Percentiles rank a stretch among this genome's conserved stretches.
phyloP scores from a whole-genome alignment of 805 yeast species.

The Cyberlindnera galapagoensis region DNA sequence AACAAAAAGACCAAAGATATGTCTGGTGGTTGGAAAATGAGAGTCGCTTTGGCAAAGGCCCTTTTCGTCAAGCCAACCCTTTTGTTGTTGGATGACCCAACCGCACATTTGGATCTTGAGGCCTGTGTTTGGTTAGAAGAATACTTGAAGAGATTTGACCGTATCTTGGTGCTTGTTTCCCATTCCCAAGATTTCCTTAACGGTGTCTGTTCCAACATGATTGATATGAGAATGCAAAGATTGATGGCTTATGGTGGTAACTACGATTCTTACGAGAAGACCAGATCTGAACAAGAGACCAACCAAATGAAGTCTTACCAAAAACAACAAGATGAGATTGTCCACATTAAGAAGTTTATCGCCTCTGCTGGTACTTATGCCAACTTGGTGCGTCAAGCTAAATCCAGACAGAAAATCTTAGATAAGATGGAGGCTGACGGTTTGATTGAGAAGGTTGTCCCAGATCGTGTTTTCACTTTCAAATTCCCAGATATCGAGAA shows the following conservation, averaged over 20 bases:
- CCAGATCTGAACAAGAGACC: slow-evolving; percentile 88
- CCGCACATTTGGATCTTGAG: slow-evolving; percentile 98
- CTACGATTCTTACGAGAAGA: slow-evolving; percentile 94
- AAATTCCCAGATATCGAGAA: slow-evolving; percentile 93
- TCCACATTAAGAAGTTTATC: slow-evolving; percentile 95
- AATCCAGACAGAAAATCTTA: slow-evolving; percentile 97
- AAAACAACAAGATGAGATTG: slow-evolving; percentile 98
- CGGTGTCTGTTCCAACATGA: slow-evolving; percentile 97
- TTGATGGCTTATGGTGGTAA: slow-evolving; percentile 90
- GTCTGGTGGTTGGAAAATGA: slow-evolving; percentile 99
- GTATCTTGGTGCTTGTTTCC: slow-evolving; percentile 88
- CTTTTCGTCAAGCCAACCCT: slow-evolving; percentile 96
- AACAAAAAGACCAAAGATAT: slow-evolving; percentile 93
- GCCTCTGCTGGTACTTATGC: slow-evolving; percentile 99
- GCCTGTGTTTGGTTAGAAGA: slow-evolving; percentile 99
- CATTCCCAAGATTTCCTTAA: slow-evolving; percentile 99
- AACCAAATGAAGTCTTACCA: slow-evolving; percentile 96
- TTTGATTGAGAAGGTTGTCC: slow-evolving; percentile 83
- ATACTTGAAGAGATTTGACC: slow-evolving; percentile 89
- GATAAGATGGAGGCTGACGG: slow-evolving; percentile 99
- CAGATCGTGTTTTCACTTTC: slow-evolving; percentile 91
- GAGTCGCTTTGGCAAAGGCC: slow-evolving; percentile 97
- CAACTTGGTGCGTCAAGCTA: slow-evolving; percentile 96
- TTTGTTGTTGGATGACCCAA: slow-evolving; percentile 93
- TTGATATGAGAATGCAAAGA: slow-evolving; percentile 88